A percentile compares a stretch with the other conserved stretches of the same genome.
Conservation (phyloP, 2,329 filamentous ascomycete genomes). For the Fusarium agapanthi region DNA sequence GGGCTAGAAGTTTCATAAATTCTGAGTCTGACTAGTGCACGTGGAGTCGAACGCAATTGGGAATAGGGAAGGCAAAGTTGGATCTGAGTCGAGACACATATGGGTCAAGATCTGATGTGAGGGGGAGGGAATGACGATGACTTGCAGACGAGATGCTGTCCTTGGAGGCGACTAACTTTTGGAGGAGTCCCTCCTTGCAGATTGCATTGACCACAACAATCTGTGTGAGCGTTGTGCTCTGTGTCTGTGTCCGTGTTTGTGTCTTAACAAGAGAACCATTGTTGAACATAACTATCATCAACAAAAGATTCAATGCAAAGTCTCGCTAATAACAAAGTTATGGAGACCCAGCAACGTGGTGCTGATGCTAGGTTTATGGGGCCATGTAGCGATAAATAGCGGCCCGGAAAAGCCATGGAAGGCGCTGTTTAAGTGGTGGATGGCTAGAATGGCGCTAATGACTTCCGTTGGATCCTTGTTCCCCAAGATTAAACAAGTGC, state of each 20-base stretch:
- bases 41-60: constrained; percentile 30
- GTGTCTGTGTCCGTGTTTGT: neutral
- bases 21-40: constrained; percentile 32
- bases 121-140: constrained; percentile 23
- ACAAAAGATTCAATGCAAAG: neutral
- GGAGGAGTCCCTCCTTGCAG: constrained; percentile 10
- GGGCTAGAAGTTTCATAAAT: constrained; percentile 25
- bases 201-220: neutral
- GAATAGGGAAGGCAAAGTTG: constrained; percentile 11
- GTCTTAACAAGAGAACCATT: neutral
- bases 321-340: neutral
- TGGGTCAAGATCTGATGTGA: constrained; percentile 26
- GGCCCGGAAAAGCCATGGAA: constrained; percentile 2
- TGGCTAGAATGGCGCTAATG: constrained; percentile 22
- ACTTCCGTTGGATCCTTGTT: constrained; percentile 40
- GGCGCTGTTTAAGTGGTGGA: constrained; percentile 26
- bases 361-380: constrained; percentile 9
- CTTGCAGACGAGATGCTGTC: constrained; percentile 5
- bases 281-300: neutral
- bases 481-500: constrained; percentile 43
- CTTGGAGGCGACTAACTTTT: neutral
- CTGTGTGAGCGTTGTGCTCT: neutral
- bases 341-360: constrained; percentile 16
- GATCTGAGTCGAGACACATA: constrained; percentile 24
- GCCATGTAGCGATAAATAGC: constrained; percentile 10